These are phyloP conservation scores for Alternaria brassicae DNA, from an alignment of 2,329 filamentous ascomycete species.

Conservation along the genomic window DNA sequence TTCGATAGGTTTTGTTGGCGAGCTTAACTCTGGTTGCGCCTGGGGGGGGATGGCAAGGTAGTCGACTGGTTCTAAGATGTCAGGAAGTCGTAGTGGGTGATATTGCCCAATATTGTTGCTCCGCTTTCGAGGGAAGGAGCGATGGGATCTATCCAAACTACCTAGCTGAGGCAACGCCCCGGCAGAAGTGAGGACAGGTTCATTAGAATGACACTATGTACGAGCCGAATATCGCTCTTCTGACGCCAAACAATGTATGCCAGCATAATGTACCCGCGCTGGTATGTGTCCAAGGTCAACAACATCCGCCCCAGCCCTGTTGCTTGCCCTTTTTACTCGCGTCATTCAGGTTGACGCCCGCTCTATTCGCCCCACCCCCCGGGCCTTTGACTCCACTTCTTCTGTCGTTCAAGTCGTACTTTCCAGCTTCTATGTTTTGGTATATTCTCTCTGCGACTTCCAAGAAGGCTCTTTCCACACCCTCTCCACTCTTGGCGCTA, in stretches of 20 bases:
- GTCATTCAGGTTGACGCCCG: conserved; percentile 54
- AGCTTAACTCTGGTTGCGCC: too few species aligned
- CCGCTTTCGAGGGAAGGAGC: not conserved
- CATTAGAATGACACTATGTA: conserved; percentile 10
- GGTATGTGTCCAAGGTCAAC: conserved; percentile 21
- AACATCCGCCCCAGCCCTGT: conserved; percentile 45
- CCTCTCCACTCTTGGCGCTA: conserved; percentile 91
- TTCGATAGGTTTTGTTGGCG: too few species aligned
- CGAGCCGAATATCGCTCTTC: not conserved
- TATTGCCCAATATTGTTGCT: not conserved
- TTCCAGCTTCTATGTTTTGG: conserved; percentile 93
- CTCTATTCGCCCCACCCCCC: conserved; percentile 55
- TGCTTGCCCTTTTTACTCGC: conserved; percentile 44
- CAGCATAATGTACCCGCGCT: not conserved
- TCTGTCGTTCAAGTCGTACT: conserved; percentile 92
- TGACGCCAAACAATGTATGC: not conserved
- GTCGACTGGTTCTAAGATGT: too few species aligned
- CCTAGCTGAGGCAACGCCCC: not conserved
- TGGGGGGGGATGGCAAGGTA: too few species aligned
- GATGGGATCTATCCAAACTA: not conserved
- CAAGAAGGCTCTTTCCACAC: conserved; percentile 91
- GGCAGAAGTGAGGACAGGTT: not conserved
- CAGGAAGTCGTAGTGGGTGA: not conserved
- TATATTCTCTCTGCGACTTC: conserved; percentile 95
- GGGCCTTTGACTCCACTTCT: conserved; percentile 85